Percentiles rank a stretch among this genome's conserved stretches.
phyloP scores from a whole-genome alignment of 257 asterid species.

The Orobanche coerulescens region DNA sequence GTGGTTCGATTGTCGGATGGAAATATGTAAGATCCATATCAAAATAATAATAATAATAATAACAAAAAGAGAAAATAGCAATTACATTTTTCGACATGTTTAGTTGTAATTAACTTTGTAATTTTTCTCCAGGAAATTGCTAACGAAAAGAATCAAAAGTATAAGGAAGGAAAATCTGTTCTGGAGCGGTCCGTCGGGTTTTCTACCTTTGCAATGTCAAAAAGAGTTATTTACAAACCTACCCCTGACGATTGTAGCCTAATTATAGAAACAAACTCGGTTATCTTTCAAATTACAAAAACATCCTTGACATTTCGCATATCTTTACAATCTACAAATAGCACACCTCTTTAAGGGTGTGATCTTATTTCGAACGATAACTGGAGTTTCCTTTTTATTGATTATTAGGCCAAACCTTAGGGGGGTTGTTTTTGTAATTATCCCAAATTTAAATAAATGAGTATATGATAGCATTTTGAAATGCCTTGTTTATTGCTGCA shows the following conservation, averaged over 20 bases:
- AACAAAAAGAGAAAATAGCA: not conserved
- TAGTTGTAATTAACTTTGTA: not conserved
- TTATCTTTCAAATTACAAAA: not conserved
- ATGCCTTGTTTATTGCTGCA: conserved; percentile 2
- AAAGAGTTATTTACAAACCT: not conserved
- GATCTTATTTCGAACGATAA: not conserved
- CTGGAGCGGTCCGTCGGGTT: conserved; percentile 59
- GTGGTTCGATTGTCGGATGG: conserved; percentile 74
- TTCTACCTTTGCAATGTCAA: not conserved
- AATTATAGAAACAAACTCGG: not conserved
- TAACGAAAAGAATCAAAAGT: conserved; percentile 61
- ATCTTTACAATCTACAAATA: not conserved
- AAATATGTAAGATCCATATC: conserved; percentile 42
- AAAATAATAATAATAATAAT: not conserved
- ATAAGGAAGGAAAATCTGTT: conserved; percentile 86
- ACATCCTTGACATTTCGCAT: not conserved
- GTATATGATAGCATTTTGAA: not conserved
- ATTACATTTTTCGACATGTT: not conserved
- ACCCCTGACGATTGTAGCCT: not conserved
- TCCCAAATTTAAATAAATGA: too few relatives aligned
- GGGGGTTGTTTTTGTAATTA: not conserved
- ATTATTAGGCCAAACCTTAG: not conserved
- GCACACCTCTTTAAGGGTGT: not conserved
- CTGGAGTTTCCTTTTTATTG: not conserved
- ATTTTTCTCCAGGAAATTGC: conserved; percentile 45